Percentiles rank a stretch among this genome's conserved stretches.
Evolutionary conservation across 805 yeast species (phyloP).

Genomic region (Suhomyces sp.): DNA sequence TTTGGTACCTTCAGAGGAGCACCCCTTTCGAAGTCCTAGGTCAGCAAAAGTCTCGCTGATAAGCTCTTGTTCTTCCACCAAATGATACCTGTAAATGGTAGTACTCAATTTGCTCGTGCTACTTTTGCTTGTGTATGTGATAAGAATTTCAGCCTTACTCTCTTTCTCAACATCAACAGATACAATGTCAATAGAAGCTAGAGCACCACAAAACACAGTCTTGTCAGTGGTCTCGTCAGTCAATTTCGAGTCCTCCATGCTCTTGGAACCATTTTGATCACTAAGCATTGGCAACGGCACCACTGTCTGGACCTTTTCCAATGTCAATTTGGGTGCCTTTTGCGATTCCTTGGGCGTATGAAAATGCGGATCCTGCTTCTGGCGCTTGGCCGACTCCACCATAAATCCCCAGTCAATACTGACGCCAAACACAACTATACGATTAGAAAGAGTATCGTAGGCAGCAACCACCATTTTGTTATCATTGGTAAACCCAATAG

Average conservation of each 20-base stretch:
- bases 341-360: constrained; percentile 48
- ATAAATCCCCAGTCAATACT: constrained; percentile 57
- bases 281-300: constrained; percentile 20
- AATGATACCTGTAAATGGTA: constrained; percentile 27
- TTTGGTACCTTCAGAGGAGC: constrained; percentile 1
- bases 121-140: constrained; percentile 32
- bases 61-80: constrained; percentile 19
- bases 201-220: constrained; percentile 6
- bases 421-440: constrained; percentile 42
- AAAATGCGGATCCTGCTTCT: constrained; percentile 46
- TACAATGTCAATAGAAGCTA: constrained; percentile 38
- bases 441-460: constrained; percentile 33
- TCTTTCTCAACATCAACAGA: constrained; percentile 44
- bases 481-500: constrained; percentile 52
- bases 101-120: constrained; percentile 14
- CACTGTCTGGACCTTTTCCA: constrained; percentile 33
- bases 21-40: constrained; percentile 19
- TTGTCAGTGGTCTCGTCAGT: not conserved
- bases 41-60: constrained; percentile 31
- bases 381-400: constrained; percentile 44
- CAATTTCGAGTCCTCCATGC: not conserved
- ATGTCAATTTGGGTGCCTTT: constrained; percentile 37
- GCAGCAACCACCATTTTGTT: constrained; percentile 45
- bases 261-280: constrained; percentile 5
- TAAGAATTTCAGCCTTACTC: constrained; percentile 45